A percentile compares a stretch with the other conserved stretches of the same genome.
Conservation (phyloP, 2,329 filamentous ascomycete genomes). For the Pseudocercospora fijiensis region DNA sequence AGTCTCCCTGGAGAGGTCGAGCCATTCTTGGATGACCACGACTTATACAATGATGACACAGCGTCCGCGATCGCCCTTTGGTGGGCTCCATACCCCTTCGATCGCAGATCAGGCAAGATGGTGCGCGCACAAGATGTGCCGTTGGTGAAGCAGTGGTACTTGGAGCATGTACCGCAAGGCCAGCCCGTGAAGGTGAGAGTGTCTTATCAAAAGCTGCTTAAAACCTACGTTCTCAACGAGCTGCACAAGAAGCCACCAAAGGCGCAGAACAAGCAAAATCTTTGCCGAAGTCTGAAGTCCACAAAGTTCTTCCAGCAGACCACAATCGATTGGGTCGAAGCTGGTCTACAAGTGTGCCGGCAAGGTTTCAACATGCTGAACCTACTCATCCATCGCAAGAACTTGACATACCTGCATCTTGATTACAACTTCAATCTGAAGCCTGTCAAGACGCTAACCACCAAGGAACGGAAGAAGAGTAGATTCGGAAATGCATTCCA, state of each 20-base stretch:
- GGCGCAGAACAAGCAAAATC: conserved; percentile 89
- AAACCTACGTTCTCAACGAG: conserved; percentile 94
- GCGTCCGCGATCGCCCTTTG: conserved; percentile 88
- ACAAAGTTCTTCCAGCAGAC: conserved; percentile 99
- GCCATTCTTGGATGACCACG: conserved; percentile 86
- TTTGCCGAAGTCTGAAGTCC: conserved; percentile 84
- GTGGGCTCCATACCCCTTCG: conserved; percentile 98
- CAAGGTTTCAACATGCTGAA: conserved; percentile 99
- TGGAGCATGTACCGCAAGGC: conserved; percentile 87
- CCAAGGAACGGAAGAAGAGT: conserved; percentile 98
- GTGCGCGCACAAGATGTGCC: conserved; percentile 96
- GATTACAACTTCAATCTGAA: conserved; percentile 99
- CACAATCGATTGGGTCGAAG: conserved; percentile 98
- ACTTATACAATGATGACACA: conserved; percentile 85
- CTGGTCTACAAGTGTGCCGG: conserved; percentile 93
- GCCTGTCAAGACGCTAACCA: conserved; percentile 96
- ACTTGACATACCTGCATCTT: conserved; percentile 94
- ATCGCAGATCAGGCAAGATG: conserved; percentile 91
- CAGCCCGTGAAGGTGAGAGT: conserved; percentile 97
- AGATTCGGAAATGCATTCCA: conserved; percentile 99
- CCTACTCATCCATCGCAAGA: conserved; percentile 94
- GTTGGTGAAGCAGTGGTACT: conserved; percentile 95
- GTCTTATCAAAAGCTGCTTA: conserved; percentile 96
- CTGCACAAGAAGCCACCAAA: conserved; percentile 95
- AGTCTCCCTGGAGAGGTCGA: conserved; percentile 75